Evolutionary conservation across 805 yeast species (phyloP), one percentile per base, ranked within the genome.

Genomic region (Scheffersomyces ergatensis): DNA sequence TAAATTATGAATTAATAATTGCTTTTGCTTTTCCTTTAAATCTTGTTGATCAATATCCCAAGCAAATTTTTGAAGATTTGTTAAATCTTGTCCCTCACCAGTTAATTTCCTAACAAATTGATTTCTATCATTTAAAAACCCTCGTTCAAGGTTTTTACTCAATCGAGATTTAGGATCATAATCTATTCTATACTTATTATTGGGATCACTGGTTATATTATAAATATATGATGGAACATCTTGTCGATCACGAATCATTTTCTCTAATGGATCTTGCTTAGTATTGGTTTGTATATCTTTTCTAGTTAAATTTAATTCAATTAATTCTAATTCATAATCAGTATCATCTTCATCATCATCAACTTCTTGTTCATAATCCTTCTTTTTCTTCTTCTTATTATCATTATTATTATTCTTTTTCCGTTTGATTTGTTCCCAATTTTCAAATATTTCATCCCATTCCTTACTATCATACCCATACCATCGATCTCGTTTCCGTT

Each of bases 401-500:
- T n/a, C n/a, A n/a, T n/a, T n/a, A n/a, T n/a, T n/a, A n/a, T n/a
- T n/a, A n/a, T n/a, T n/a, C 21, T 25, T 38, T 36, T 26, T 49
- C 45, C 20, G 46, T 64, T 67, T 48, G 67, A 58, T 31, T 46
- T 53, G 34, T 39, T 70, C 66, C 77, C 84, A 77, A 34, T 65
- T 64, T 38, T 62, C 56, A 5, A 80, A 50, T 23, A 76, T 74
- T 11, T 70, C 63, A 36, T 72, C 75, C 66, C 85, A 86, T 39
- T 84, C 88, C 9, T 69, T 65, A 1, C 78, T 71, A 34, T 83
- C 81, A 55, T 79, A 85, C 0, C 95, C 95, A 54, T 77, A 84
- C 95, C 93, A 87, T 43, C 88, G 69, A 60, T 87, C 95, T 43
- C 89, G 64, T 47, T 82, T 83, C 9, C 82, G 75, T 51, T 85